phyloP scores from a whole-genome alignment of 495 filamentous ascomycete genomes.

The Oidiodendron maius region DNA sequence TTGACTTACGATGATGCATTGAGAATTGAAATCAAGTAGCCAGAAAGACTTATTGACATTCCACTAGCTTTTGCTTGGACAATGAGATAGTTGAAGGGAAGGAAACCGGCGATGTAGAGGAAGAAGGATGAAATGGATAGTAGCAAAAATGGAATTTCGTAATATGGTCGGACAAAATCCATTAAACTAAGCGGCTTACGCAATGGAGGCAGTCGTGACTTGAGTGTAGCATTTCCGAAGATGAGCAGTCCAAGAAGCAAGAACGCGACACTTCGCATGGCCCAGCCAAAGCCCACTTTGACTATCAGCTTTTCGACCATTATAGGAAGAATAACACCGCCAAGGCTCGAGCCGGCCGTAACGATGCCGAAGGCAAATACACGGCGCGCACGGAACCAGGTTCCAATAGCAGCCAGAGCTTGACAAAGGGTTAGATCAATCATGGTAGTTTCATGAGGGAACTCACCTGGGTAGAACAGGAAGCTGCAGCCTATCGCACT shows the following conservation, averaged over 20 bases:
- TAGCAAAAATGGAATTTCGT: background rate
- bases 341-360: background rate
- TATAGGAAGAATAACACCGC: conserved; percentile 61
- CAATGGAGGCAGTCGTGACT: background rate
- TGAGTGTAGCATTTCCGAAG: background rate
- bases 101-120: conserved; percentile 53
- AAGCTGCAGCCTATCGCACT: conserved; percentile 63
- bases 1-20: conserved; percentile 39
- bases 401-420: conserved; percentile 18
- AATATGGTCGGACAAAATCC: background rate
- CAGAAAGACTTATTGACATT: conserved; percentile 45
- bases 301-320: conserved; percentile 55
- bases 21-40: conserved; percentile 57
- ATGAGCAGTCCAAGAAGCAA: conserved; percentile 55
- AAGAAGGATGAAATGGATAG: conserved; percentile 32
- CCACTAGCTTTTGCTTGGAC: conserved; percentile 44
- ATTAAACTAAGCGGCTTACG: background rate
- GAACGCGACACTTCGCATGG: conserved; percentile 56
- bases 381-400: conserved; percentile 59
- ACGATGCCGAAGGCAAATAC: conserved; percentile 52
- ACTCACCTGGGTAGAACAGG: conserved; percentile 22
- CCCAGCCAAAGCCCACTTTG: conserved; percentile 61
- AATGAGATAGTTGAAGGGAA: conserved; percentile 62
- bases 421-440: background rate
- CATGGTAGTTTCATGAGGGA: background rate